Percentiles rank a stretch among this genome's conserved stretches.
Conservation (phyloP, 1,284 basidiomycete genomes). For the Trichosporon asahii region DNA sequence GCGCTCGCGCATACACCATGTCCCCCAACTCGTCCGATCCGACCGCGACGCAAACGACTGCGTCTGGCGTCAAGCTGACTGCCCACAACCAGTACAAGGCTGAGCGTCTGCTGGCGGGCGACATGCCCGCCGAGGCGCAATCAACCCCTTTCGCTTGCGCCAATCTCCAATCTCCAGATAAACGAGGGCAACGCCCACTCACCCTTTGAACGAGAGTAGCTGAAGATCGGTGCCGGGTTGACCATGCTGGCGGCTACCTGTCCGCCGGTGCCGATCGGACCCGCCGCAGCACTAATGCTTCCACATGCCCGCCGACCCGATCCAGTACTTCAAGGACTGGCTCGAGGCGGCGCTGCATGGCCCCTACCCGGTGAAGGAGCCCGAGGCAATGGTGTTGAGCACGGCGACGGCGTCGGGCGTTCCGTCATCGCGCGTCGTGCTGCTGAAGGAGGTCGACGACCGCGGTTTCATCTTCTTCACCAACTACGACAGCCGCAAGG, state of each 20-base stretch:
- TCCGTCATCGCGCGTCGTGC: slow-evolving; percentile 83
- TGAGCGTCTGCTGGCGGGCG: slow-evolving; percentile 60
- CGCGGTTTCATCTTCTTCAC: slow-evolving; percentile 93
- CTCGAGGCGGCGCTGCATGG: slow-evolving; percentile 61
- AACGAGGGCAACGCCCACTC: slow-evolving; percentile 12
- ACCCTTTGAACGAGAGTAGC: slow-evolving; percentile 93
- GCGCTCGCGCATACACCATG: neutral
- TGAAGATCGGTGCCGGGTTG: slow-evolving; percentile 95
- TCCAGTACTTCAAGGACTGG: slow-evolving; percentile 80
- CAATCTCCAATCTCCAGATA: neutral
- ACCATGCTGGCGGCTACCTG: slow-evolving; percentile 81
- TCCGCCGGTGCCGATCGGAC: slow-evolving; percentile 92
- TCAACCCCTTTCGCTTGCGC: neutral
- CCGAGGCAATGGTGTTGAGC: slow-evolving; percentile 81
- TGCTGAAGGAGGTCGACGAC: slow-evolving; percentile 83
- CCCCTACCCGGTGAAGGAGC: slow-evolving; percentile 63
- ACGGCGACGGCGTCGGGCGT: slow-evolving; percentile 69
- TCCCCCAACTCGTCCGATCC: neutral
- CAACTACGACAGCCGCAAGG: slow-evolving; percentile 92
- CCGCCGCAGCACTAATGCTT: slow-evolving; percentile 76
- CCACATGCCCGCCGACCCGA: slow-evolving; percentile 63
- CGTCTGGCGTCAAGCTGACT: slow-evolving; percentile 55
- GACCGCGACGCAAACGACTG: slow-evolving; percentile 12
- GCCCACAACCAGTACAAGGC: slow-evolving; percentile 73
- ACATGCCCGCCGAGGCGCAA: slow-evolving; percentile 57